phyloP scores from a whole-genome alignment of 495 filamentous ascomycete species.

The Collariella sp. region DNA sequence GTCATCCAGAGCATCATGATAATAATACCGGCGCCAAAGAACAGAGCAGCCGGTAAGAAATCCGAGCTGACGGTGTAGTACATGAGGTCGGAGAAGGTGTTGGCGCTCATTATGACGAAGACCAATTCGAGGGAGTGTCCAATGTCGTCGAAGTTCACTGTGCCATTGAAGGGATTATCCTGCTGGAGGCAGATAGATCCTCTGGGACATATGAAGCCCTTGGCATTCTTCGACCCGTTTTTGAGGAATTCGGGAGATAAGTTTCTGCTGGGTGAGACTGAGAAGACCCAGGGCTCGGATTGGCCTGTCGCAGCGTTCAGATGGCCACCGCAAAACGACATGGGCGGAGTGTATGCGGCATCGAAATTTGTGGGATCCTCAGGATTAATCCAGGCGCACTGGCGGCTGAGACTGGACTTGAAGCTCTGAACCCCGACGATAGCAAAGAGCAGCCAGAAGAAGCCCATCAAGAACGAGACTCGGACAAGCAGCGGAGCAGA shows the following conservation, averaged over 20 bases:
- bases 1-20: constrained; percentile 95
- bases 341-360: constrained; percentile 42
- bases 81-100: constrained; percentile 90
- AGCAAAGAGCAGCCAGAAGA: constrained; percentile 98
- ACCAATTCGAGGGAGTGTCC: constrained; percentile 83
- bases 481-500: constrained; percentile 89
- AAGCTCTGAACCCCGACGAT: constrained; percentile 96
- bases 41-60: constrained; percentile 74
- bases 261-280: constrained; percentile 8
- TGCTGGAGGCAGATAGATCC: constrained; percentile 77
- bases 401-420: constrained; percentile 84
- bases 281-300: constrained; percentile 56
- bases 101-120: constrained; percentile 98
- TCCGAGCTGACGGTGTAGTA: constrained; percentile 89
- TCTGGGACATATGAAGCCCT: constrained; percentile 85
- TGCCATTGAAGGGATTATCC: constrained; percentile 71
- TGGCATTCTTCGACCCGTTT: constrained; percentile 44
- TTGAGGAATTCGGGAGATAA: constrained; percentile 12
- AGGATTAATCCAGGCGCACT: constrained; percentile 76
- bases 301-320: constrained; percentile 50
- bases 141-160: constrained; percentile 93
- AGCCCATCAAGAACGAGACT: constrained; percentile 90
- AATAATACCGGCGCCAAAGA: constrained; percentile 78
- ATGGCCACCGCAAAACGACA: constrained; percentile 84
- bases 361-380: constrained; percentile 36